A percentile compares a stretch with the other conserved stretches of the same genome.
Evolutionary conservation across 192 early-diverging fungal genomes (phyloP).

Genomic region (Coemansia umbellata): DNA sequence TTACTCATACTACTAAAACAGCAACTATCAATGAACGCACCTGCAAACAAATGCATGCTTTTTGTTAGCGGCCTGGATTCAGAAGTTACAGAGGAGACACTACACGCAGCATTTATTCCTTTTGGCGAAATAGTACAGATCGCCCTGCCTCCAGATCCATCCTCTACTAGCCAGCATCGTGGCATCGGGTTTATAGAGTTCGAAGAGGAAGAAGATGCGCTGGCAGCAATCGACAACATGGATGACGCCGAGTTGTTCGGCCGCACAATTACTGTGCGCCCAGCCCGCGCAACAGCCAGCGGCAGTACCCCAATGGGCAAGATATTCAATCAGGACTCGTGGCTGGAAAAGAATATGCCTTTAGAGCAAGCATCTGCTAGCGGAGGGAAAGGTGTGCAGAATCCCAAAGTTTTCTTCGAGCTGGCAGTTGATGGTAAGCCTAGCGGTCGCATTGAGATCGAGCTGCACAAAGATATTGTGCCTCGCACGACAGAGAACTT

Average conservation of each 20-base stretch:
- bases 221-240: constrained; percentile 95
- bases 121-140: constrained; percentile 94
- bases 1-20: too few relatives aligned
- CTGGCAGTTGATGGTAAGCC: constrained; percentile 28
- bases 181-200: constrained; percentile 98
- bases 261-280: constrained; percentile 81
- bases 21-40: constrained; percentile 37
- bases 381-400: background rate
- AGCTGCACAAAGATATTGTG: constrained; percentile 35
- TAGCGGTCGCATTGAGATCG: constrained; percentile 28
- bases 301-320: constrained; percentile 10
- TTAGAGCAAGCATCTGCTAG: background rate
- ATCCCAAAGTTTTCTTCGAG: constrained; percentile 32
- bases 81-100: constrained; percentile 69
- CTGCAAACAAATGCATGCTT: constrained; percentile 26
- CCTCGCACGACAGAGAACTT: constrained; percentile 41
- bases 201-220: constrained; percentile 76
- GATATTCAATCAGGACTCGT: constrained; percentile 31
- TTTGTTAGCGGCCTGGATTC: constrained; percentile 73
- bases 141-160: constrained; percentile 78
- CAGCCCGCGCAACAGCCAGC: constrained; percentile 61
- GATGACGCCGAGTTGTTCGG: constrained; percentile 84
- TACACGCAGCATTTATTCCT: constrained; percentile 89
- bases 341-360: constrained; percentile 20
- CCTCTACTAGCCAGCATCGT: constrained; percentile 75